phyloP scores from a whole-genome alignment of 2,329 filamentous ascomycete genomes.

The Rutstroemia sp. region DNA sequence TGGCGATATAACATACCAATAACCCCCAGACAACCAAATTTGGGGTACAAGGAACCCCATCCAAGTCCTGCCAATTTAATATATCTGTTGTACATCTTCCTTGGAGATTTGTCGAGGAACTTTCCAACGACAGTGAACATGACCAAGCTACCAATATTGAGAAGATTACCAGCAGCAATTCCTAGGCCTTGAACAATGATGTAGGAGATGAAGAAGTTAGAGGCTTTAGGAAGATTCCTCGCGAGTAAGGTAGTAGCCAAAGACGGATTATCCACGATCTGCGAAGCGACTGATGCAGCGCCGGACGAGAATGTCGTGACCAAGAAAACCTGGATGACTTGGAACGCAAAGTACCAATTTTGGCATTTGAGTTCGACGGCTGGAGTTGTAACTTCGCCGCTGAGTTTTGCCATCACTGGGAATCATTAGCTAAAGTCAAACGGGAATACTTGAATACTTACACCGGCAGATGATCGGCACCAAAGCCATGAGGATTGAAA shows the following conservation, averaged over 20 bases:
- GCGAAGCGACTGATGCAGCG: slow-evolving; percentile 59
- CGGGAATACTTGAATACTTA: slow-evolving; percentile 33
- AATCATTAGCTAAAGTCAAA: slow-evolving; percentile 9
- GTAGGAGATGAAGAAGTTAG: slow-evolving; percentile 93
- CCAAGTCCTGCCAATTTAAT: slow-evolving; percentile 64
- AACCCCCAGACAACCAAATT: slow-evolving; percentile 72
- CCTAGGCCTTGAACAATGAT: slow-evolving; percentile 86
- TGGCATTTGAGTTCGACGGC: slow-evolving; percentile 81
- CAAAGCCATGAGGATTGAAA: slow-evolving; percentile 78
- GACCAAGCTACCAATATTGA: slow-evolving; percentile 66
- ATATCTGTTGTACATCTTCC: slow-evolving; percentile 74
- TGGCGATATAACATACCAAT: slow-evolving; percentile 48
- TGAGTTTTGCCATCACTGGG: slow-evolving; percentile 64
- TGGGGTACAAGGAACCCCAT: slow-evolving; percentile 77
- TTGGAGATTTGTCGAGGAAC: slow-evolving; percentile 68
- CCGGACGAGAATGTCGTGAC: slow-evolving; percentile 78
- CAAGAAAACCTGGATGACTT: slow-evolving; percentile 86
- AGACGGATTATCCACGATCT: slow-evolving; percentile 57
- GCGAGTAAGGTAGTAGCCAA: slow-evolving; percentile 60
- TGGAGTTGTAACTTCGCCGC: slow-evolving; percentile 71
- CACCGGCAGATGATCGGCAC: slow-evolving; percentile 74
- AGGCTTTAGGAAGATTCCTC: slow-evolving; percentile 68
- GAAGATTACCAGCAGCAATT: slow-evolving; percentile 64
- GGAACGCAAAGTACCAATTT: slow-evolving; percentile 84
- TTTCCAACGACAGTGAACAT: slow-evolving; percentile 67